phyloP scores from a whole-genome alignment of 768 basidiomycete genomes.

The Mycena vitilis region DNA sequence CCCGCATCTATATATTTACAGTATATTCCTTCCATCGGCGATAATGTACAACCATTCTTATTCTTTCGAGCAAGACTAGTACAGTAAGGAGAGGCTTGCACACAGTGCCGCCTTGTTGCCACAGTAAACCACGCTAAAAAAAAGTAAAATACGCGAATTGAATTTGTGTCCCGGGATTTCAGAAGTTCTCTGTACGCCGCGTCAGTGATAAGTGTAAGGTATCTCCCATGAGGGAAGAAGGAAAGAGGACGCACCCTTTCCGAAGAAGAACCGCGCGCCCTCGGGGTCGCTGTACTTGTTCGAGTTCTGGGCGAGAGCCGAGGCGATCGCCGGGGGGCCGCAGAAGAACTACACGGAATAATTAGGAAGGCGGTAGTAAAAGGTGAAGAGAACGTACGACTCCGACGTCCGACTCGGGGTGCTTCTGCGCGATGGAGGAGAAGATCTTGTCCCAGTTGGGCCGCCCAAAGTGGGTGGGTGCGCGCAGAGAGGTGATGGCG shows the following conservation, averaged over 20 bases:
- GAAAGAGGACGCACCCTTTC: constrained; percentile 71
- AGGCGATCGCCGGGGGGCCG: constrained; percentile 80
- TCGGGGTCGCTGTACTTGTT: constrained; percentile 88
- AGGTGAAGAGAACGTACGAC: constrained; percentile 61
- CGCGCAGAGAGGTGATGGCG: constrained; percentile 87
- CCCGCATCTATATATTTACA: too few relatives aligned
- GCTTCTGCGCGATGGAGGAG: constrained; percentile 79
- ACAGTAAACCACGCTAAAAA: not conserved
- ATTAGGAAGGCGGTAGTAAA: too few relatives aligned
- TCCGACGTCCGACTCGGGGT: constrained; percentile 90
- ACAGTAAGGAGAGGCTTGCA: not conserved
- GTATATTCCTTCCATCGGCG: too few relatives aligned
- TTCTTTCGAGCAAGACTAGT: not conserved
- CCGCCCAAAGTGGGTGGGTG: constrained; percentile 93
- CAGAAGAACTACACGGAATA: constrained; percentile 77
- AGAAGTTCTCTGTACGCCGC: constrained; percentile 1
- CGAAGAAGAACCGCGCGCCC: constrained; percentile 90
- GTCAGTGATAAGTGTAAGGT: not conserved
- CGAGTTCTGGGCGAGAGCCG: constrained; percentile 77
- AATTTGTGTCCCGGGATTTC: not conserved
- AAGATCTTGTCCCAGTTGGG: constrained; percentile 89
- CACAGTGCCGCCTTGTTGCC: not conserved
- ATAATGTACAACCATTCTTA: constrained; percentile 1
- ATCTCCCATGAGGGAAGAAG: not conserved
- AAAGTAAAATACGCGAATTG: not conserved